Evolutionary conservation across 2,329 filamentous ascomycete species (phyloP).

Genomic region (Drechslerella coelobrocha): DNA sequence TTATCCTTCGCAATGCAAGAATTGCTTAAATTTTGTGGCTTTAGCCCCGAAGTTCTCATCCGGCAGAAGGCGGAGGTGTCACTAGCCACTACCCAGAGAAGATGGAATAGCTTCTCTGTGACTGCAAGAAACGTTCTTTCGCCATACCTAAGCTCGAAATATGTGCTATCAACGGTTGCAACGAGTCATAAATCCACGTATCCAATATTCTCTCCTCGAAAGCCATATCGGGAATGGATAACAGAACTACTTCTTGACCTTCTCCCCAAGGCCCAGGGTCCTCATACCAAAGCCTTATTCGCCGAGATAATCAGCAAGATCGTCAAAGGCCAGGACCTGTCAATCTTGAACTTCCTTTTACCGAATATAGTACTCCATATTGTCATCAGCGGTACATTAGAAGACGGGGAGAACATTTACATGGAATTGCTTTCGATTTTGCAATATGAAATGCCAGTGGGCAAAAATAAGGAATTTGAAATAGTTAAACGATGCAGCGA

Average conservation of each 20-base stretch:
- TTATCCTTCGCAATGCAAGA: constrained; percentile 95
- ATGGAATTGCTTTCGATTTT: constrained; percentile 77
- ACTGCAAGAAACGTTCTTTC: constrained; percentile 79
- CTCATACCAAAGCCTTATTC: constrained; percentile 78
- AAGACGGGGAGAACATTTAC: constrained; percentile 71
- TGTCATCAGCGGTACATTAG: constrained; percentile 73
- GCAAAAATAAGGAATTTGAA: constrained; percentile 69
- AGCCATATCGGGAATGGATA: constrained; percentile 81
- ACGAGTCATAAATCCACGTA: constrained; percentile 68
- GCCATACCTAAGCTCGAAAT: constrained; percentile 85
- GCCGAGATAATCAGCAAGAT: constrained; percentile 75
- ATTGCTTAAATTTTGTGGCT: constrained; percentile 77
- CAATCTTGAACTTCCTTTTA: constrained; percentile 84
- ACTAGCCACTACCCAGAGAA: constrained; percentile 60
- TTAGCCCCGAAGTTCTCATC: constrained; percentile 66
- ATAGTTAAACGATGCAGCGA: constrained; percentile 86
- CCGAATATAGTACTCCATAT: constrained; percentile 87
- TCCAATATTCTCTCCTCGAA: constrained; percentile 75
- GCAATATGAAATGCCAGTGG: constrained; percentile 66
- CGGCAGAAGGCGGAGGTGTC: constrained; percentile 62
- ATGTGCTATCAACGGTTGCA: constrained; percentile 71
- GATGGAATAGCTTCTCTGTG: constrained; percentile 81
- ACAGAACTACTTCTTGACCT: constrained; percentile 80
- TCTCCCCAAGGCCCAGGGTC: constrained; percentile 75
- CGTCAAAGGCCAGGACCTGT: constrained; percentile 82